Base-by-base conservation (phyloP, 305 asterid genomes). In the Fraxinus baroniana region DNA sequence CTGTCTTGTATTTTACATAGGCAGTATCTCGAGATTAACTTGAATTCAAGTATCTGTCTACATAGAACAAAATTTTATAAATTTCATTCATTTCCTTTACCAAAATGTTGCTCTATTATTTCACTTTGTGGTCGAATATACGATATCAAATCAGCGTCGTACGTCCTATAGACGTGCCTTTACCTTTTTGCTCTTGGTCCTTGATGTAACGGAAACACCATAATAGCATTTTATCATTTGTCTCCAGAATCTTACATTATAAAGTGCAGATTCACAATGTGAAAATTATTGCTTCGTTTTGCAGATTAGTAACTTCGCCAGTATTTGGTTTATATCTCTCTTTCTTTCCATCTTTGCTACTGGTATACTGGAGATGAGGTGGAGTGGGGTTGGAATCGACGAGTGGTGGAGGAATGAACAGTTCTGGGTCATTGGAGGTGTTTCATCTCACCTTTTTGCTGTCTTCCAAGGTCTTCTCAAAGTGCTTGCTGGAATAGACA, bases 361-460 rank as follows among this genome's bases (percentile, higher is more conserved):
- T 10, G 92, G 92, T 82, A 89, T 89, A n/a, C 87, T 89, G 37
- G 92, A 89, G 83, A 89, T 89, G 92, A 77, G 92, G 84, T 89
- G 92, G 92, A 89, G 92, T 85, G 92, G 92, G 79, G 92, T 89
- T 6, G 90, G 91, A 81, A 89, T 89, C 39, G 92, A 89, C 52
- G 92, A 89, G 86, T 89, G 92, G 92, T 89, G 92, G 92, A 89
- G 92, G 84, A 89, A 89, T 36, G 92, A 89, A 85, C 92, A 89
- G 85, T 89, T 89, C 82, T 89, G 92, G 92, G 92, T 89, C 55
- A 89, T 89, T 74, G 92, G 91, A 81, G 92, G 92, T 83, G 91
- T 89, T 49, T 89, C 92, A 18, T 74, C 92, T 81, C 92, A 88
- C 81, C 86, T 89, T 33, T 89, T 89, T 35, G 92, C 92, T 4